Evolutionary conservation across 768 basidiomycete genomes (phyloP).

Genomic region (Mycena epipterygia): DNA sequence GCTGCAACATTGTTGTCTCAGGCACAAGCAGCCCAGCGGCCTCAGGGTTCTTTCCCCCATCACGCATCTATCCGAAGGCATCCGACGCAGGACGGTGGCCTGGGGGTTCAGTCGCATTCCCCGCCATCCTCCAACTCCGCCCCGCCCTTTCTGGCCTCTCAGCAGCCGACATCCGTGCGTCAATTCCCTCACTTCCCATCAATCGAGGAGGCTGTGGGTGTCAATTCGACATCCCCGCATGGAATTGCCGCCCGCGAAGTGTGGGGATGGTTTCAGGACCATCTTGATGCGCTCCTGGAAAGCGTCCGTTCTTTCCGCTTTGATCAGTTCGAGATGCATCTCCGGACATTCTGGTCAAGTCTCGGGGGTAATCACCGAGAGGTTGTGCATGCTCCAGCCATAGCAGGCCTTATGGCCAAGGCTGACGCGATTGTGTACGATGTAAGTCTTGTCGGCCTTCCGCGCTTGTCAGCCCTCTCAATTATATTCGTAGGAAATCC

Average conservation of each 20-base stretch:
- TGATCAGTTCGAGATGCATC: conserved; percentile 91
- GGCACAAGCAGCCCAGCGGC: conserved; percentile 77
- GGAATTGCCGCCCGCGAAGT: conserved; percentile 87
- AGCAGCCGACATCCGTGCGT: conserved; percentile 74
- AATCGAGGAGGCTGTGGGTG: conserved; percentile 87
- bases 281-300: conserved; percentile 86
- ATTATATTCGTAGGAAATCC: conserved; percentile 75
- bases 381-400: conserved; percentile 89
- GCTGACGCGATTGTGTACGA: conserved; percentile 93
- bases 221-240: conserved; percentile 81
- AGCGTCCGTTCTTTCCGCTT: conserved; percentile 83
- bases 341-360: conserved; percentile 88
- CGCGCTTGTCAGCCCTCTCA: conserved; percentile 31
- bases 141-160: conserved; percentile 64
- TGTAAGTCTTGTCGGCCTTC: conserved; percentile 63
- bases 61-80: conserved; percentile 87
- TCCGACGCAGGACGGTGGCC: conserved; percentile 67
- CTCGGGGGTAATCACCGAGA: conserved; percentile 84
- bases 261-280: conserved; percentile 94
- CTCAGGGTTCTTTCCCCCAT: conserved; percentile 70
- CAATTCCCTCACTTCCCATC: conserved; percentile 86
- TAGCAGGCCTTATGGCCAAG: conserved; percentile 90
- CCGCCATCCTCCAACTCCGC: conserved; percentile 62
- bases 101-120: conserved; percentile 70
- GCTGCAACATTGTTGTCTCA: conserved; percentile 83